These are phyloP conservation scores for Bertia moriformis DNA, from an alignment of 2,329 filamentous ascomycete species.

Conservation along the genomic window DNA sequence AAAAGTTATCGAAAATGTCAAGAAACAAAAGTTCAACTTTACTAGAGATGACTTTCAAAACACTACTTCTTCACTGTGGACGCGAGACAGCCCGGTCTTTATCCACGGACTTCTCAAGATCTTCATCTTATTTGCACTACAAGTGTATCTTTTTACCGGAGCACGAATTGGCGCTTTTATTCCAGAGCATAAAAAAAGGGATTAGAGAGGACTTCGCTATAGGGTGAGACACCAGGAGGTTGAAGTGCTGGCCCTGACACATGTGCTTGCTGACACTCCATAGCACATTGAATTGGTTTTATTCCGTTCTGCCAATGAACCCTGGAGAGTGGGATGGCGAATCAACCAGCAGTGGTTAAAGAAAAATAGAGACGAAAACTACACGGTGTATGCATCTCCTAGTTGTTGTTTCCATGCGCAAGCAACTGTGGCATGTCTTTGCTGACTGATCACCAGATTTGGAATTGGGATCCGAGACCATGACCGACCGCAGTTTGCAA, in stretches of 20 bases:
- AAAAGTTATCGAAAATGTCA: not conserved
- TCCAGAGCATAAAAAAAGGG: not conserved
- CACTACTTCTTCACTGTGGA: not conserved
- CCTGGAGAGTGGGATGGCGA: not conserved
- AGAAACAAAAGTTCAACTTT: not conserved
- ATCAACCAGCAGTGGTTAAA: not conserved
- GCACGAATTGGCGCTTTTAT: not conserved
- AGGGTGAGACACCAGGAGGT: not conserved
- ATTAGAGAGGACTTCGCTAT: not conserved
- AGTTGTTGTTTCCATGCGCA: not conserved
- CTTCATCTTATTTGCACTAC: not conserved
- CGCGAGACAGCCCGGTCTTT: not conserved
- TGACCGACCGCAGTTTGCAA: not conserved
- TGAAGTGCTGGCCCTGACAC: not conserved
- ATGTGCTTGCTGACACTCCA: not conserved
- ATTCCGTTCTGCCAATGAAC: not conserved
- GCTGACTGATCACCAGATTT: not conserved
- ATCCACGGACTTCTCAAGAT: not conserved
- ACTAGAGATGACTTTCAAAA: not conserved
- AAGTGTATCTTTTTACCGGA: not conserved
- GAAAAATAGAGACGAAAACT: not conserved
- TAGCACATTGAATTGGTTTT: not conserved
- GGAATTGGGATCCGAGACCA: not conserved
- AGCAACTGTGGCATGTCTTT: no score
- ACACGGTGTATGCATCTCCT: not conserved